A percentile compares a stretch with the other conserved stretches of the same genome.
Conservation (phyloP, 441 rosid species). For the Populus trichocarpa region DNA sequence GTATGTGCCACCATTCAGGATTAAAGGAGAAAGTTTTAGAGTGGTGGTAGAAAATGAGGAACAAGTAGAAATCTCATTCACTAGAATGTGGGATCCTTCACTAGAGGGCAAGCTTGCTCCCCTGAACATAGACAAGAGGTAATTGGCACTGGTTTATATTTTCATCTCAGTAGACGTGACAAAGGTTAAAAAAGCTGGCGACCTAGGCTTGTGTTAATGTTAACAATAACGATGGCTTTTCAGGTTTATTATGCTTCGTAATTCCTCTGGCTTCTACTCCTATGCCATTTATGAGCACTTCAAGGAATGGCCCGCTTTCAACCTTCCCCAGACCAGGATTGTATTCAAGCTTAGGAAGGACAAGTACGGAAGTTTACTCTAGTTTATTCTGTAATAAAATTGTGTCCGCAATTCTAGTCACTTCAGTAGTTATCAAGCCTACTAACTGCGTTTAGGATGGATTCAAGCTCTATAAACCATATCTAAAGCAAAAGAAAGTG, state of each 20-base stretch:
- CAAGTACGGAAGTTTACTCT: constrained; percentile 33
- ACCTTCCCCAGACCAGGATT: constrained; percentile 72
- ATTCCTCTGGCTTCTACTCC: constrained; percentile 64
- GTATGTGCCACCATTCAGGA: constrained; percentile 31
- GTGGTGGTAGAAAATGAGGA: constrained; percentile 60
- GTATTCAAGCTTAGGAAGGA: constrained; percentile 71
- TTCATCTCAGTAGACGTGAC: neutral
- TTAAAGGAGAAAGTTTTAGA: constrained; percentile 55
- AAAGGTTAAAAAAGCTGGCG: neutral
- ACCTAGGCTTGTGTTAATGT: neutral
- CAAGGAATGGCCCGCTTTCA: constrained; percentile 73
- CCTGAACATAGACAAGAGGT: constrained; percentile 81
- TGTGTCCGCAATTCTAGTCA: neutral
- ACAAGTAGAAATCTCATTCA: constrained; percentile 69
- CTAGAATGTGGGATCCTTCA: constrained; percentile 59
- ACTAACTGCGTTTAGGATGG: neutral
- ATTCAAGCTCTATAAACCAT: neutral
- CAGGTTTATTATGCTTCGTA: constrained; percentile 67
- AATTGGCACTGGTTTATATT: neutral
- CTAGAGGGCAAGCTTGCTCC: constrained; percentile 47
- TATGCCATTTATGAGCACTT: constrained; percentile 70
- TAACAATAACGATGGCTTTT: constrained; percentile 11
- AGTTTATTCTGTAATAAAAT: neutral
- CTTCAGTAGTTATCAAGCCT: neutral
- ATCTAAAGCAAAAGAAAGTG: neutral